Evolutionary conservation across 1,139 yeast species (phyloP), one percentile per base, ranked within the genome.

Genomic region (Protomyces gravidus): DNA sequence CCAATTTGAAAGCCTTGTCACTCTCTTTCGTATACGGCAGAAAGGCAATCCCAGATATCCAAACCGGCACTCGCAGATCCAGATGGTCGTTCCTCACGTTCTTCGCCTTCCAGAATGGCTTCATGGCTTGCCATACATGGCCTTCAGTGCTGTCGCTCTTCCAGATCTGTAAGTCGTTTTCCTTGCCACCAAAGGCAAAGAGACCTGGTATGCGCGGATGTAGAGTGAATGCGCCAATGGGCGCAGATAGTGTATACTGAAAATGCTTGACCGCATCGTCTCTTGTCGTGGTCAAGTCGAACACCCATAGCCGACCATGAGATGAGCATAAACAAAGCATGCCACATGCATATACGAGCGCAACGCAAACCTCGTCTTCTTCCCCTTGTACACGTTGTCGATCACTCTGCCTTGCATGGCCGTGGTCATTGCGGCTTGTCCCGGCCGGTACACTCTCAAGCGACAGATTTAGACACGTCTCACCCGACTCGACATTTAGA

Each of bases 171-270:
- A 79, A 66, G 48, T 77, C 81, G 55, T 74, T 73, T 59, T 78
- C 76, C 63, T 77, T 75, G 2, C 83, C 83, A 1, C 81, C 81
- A 57, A 75, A 69, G 0, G 75, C 76, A 2, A 77, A 68, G 13
- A 70, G 63, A 9, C 70, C 69, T 5, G 66, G 63, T 45, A 70
- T 68, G 1, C 46, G 55, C 1, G 74, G 74, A 62, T 72, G 75
- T 46, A 69, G 61, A 36, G 72, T 69, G 36, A 78, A 68, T 40
- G 73, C 71, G 17, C 75, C 70, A 1, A 80, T 70, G 1, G 80
- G 79, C 15, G 68, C 71, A 19, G 71, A 71, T 21, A 78, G 68
- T 60, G 45, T 28, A 13, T 19, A 23, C 13, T 45, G 17, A 17
- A 36, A 36, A 15, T 7, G 25, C 21, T 19, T 19, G 11, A 36